These are phyloP conservation scores for Pseudogymnoascus sp. DNA, from an alignment of 2,329 filamentous ascomycete genomes.

Conservation along the genomic window DNA sequence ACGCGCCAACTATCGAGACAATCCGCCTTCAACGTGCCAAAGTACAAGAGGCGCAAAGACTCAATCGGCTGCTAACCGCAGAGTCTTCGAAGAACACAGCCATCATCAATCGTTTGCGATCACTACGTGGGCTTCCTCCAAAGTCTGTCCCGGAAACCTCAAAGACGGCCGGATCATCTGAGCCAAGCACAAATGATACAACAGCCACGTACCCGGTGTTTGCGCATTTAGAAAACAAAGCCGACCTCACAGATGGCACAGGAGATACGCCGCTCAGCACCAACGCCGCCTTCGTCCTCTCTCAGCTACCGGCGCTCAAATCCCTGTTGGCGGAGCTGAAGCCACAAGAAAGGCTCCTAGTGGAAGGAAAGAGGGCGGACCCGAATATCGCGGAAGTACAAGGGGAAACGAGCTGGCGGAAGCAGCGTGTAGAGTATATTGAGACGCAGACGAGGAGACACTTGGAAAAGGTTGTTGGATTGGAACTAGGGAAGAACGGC, in stretches of 20 bases:
- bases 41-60: constrained; percentile 69
- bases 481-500: constrained; percentile 56
- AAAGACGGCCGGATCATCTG: constrained; percentile 24
- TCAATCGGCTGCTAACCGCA: constrained; percentile 61
- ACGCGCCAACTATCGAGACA: constrained; percentile 55
- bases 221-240: constrained; percentile 51
- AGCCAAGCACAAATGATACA: constrained; percentile 7
- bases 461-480: constrained; percentile 61
- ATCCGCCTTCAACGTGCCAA: constrained; percentile 67
- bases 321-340: constrained; percentile 60
- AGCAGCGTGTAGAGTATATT: constrained; percentile 73
- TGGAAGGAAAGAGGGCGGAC: constrained; percentile 16
- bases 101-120: constrained; percentile 57
- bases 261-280: constrained; percentile 55
- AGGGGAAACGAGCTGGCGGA: constrained; percentile 50
- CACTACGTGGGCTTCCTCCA: constrained; percentile 43
- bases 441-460: constrained; percentile 72
- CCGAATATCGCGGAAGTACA: constrained; percentile 26
- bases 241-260: constrained; percentile 44
- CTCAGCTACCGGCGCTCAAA: constrained; percentile 74
- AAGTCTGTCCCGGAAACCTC: constrained; percentile 40
- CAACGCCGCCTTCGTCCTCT: constrained; percentile 70
- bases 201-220: constrained; percentile 32
- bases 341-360: constrained; percentile 50
- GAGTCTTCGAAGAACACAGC: constrained; percentile 68